Percentiles rank a stretch among this genome's conserved stretches.
These are phyloP conservation scores for Haplosporangium sp. DNA, from an alignment of 371 early-diverging fungal species.

Conservation along the genomic window DNA sequence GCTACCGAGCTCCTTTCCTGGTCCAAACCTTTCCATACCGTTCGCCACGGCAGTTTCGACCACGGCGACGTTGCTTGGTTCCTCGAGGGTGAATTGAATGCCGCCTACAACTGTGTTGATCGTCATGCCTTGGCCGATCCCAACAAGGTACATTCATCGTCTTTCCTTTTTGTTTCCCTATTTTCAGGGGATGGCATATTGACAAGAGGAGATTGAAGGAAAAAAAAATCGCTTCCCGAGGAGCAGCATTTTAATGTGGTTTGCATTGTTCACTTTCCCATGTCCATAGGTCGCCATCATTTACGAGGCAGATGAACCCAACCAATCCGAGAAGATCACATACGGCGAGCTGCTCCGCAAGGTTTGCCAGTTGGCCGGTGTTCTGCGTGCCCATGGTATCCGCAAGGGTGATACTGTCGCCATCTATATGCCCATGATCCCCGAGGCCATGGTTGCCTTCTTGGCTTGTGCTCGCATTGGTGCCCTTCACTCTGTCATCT, in stretches of 20 bases:
- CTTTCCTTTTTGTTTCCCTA: background rate
- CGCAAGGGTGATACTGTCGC: slow-evolving; percentile 93
- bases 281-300: slow-evolving; percentile 87
- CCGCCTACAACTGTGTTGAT: slow-evolving; percentile 96
- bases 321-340: slow-evolving; percentile 77
- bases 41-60: slow-evolving; percentile 71
- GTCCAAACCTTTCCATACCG: slow-evolving; percentile 80
- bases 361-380: slow-evolving; percentile 88
- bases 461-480: slow-evolving; percentile 97
- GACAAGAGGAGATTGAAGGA: background rate
- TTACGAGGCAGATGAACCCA: slow-evolving; percentile 91
- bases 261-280: background rate
- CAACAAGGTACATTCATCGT: slow-evolving; percentile 57
- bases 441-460: slow-evolving; percentile 92
- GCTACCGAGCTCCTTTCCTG: slow-evolving; percentile 82
- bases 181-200: too few species aligned
- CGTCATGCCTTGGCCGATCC: slow-evolving; percentile 86
- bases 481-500: slow-evolving; percentile 90
- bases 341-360: slow-evolving; percentile 85
- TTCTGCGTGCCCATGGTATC: slow-evolving; percentile 81
- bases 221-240: background rate
- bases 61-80: slow-evolving; percentile 93
- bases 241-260: background rate
- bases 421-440: slow-evolving; percentile 98
- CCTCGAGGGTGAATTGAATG: slow-evolving; percentile 92